Evolutionary conservation across 768 basidiomycete genomes (phyloP).

Genomic region (Trametes cingulata): DNA sequence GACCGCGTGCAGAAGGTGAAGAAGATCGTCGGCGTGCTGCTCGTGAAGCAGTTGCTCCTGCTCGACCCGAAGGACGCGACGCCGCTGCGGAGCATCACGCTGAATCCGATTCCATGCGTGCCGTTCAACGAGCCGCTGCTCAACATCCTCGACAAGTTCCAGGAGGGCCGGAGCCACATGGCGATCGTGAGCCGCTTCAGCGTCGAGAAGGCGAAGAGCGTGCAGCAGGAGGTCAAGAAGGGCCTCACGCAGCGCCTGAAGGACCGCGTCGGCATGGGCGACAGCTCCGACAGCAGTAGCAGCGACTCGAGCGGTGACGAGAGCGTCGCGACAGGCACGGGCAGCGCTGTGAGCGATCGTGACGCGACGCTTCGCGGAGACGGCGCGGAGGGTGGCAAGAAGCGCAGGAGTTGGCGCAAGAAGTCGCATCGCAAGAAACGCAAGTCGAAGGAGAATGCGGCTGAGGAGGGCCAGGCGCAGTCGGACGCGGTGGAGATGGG

Average conservation of each 20-base stretch:
- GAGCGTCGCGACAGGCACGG: constrained; percentile 11
- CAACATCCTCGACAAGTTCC: constrained; percentile 79
- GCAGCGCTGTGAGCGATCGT: constrained; percentile 24
- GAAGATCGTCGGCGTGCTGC: constrained; percentile 78
- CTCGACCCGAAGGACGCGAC: constrained; percentile 84
- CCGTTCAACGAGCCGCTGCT: constrained; percentile 82
- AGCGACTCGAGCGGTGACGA: constrained; percentile 34
- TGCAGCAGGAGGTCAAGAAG: constrained; percentile 77
- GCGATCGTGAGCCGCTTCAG: constrained; percentile 82
- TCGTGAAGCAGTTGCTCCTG: constrained; percentile 76
- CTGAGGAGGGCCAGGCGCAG: constrained; percentile 23
- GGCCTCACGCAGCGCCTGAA: constrained; percentile 74
- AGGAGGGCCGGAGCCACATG: constrained; percentile 86
- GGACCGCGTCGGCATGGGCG: constrained; percentile 69
- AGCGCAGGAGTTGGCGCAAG: constrained; percentile 18
- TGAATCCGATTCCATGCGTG: constrained; percentile 80
- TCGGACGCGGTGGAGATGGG: constrained; percentile 28
- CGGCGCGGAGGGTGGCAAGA: constrained; percentile 23
- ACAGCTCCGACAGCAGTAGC: constrained; percentile 46
- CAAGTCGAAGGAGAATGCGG: constrained; percentile 10
- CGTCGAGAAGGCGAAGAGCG: constrained; percentile 66
- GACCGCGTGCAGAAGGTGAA: constrained; percentile 47
- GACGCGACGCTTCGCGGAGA: constrained; percentile 24
- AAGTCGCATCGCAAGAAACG: constrained; percentile 16
- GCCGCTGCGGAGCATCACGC: constrained; percentile 71